Evolutionary conservation across 495 filamentous ascomycete genomes (phyloP), one percentile per base, ranked within the genome.

Genomic region (Aspergillus olivimuriae): DNA sequence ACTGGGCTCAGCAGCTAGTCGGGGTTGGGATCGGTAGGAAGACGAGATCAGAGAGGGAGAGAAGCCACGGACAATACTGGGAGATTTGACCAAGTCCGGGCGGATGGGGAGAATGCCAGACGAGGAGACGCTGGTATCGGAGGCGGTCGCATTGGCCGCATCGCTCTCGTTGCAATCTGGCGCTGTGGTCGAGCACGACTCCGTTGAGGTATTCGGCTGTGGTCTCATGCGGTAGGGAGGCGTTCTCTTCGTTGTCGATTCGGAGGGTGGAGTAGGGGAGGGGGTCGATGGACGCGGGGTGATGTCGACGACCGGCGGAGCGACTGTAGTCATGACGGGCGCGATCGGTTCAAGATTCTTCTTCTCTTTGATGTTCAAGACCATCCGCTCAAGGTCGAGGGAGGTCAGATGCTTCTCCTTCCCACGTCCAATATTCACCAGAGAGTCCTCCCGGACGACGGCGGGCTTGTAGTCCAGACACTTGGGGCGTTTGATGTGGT

Each of bases 371-470:
- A 96, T 92, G 43, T 87, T 87, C 30, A 83, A 75, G 0, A 96
- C 85, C 80, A 95, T 92, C 56, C 89, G 89, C 68, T 94, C 86
- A 14, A 96, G 65, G 47, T 87, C 85, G 46, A 83, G 70, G 1
- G 89, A 85, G 0, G 89, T 92, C 43, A 96, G 94, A 64, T 96
- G 92, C 51, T 89, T 86, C 61, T 95, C 88, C 36, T 77, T 81
- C 12, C 83, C 83, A 44, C 82, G 75, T 52, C 81, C 84, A 33
- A 81, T 72, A 40, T 61, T 68, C 16, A 66, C 48, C 11, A 68
- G 41, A 4, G 77, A 74, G 43, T 81, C 73, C 15, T 69, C 59
- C 24, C 63, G 62, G 76, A 66, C 67, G 1, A 71, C 64, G 18
- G 67, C 66, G 31, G 65, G 69, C 47, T 62, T 60, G 48, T 60